Conservation (phyloP, 805 yeast genomes). For the Wickerhamiella cacticola region DNA sequence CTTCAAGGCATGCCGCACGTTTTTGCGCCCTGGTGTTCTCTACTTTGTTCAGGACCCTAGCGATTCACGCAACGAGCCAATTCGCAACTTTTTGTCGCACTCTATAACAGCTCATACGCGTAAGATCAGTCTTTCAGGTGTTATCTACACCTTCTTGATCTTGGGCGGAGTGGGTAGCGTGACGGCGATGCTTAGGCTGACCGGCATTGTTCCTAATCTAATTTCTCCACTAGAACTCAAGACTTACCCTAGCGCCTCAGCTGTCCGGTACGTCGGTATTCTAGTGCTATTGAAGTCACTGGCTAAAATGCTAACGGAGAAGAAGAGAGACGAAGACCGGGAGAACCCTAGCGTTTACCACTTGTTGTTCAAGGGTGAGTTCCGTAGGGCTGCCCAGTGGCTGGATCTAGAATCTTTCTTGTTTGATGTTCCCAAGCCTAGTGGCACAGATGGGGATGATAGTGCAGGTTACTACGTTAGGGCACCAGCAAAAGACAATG, state of each 20-base stretch:
- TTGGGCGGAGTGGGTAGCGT: slow-evolving; percentile 61
- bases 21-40: slow-evolving; percentile 77
- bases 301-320: slow-evolving; percentile 20
- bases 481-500: slow-evolving; percentile 76
- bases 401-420: slow-evolving; percentile 30
- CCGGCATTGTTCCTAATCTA: slow-evolving; percentile 9
- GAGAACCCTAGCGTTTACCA: neutral
- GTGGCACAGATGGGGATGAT: slow-evolving; percentile 27
- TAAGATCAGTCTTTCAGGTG: slow-evolving; percentile 53
- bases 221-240: slow-evolving; percentile 16
- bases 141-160: slow-evolving; percentile 40
- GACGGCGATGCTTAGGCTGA: slow-evolving; percentile 37
- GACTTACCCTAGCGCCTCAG: slow-evolving; percentile 16
- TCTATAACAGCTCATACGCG: slow-evolving; percentile 62
- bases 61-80: slow-evolving; percentile 75
- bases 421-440: slow-evolving; percentile 35
- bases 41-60: slow-evolving; percentile 90
- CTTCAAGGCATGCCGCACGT: slow-evolving; percentile 70
- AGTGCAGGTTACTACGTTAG: slow-evolving; percentile 72
- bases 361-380: slow-evolving; percentile 24
- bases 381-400: slow-evolving; percentile 9
- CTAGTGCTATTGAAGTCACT: slow-evolving; percentile 53
- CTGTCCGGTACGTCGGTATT: slow-evolving; percentile 6
- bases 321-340: neutral
- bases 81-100: slow-evolving; percentile 75